phyloP scores from a whole-genome alignment of 2,329 filamentous ascomycete species.

The Biscogniauxia mediterranea region DNA sequence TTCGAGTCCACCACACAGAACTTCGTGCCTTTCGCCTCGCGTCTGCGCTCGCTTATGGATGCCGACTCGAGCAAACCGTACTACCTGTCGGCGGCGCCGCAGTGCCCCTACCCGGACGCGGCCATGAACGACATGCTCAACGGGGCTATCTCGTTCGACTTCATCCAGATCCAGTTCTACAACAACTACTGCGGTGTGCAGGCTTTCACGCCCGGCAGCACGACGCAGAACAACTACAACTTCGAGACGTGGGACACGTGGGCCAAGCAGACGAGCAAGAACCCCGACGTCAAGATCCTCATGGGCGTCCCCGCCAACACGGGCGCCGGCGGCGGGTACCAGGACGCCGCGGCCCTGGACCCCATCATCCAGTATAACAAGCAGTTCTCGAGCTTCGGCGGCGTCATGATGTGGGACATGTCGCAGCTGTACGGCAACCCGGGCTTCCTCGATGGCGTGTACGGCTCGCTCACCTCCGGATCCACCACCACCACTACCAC shows the following conservation, averaged over 20 bases:
- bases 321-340: slow-evolving; percentile 56
- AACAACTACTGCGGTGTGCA: slow-evolving; percentile 65
- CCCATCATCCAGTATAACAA: slow-evolving; percentile 53
- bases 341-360: slow-evolving; percentile 43
- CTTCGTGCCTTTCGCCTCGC: slow-evolving; percentile 59
- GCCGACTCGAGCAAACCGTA: slow-evolving; percentile 49
- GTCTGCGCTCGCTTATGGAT: slow-evolving; percentile 56
- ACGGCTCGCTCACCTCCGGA: slow-evolving; percentile 31
- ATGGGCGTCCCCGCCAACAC: slow-evolving; percentile 58
- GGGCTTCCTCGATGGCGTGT: slow-evolving; percentile 52
- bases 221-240: slow-evolving; percentile 56
- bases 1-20: slow-evolving; percentile 62
- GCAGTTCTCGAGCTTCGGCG: slow-evolving; percentile 60
- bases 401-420: slow-evolving; percentile 70
- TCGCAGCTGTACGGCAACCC: slow-evolving; percentile 57
- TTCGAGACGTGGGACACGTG: slow-evolving; percentile 64
- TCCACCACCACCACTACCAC: slow-evolving; percentile 12
- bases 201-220: slow-evolving; percentile 45
- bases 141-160: slow-evolving; percentile 55
- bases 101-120: slow-evolving; percentile 65
- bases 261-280: slow-evolving; percentile 57
- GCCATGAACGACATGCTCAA: slow-evolving; percentile 57
- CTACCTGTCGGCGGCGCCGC: slow-evolving; percentile 64
- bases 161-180: slow-evolving; percentile 65
- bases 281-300: slow-evolving; percentile 59